Evolutionary conservation across 2,329 filamentous ascomycete genomes (phyloP).

Genomic region (Diplocarpon mali): DNA sequence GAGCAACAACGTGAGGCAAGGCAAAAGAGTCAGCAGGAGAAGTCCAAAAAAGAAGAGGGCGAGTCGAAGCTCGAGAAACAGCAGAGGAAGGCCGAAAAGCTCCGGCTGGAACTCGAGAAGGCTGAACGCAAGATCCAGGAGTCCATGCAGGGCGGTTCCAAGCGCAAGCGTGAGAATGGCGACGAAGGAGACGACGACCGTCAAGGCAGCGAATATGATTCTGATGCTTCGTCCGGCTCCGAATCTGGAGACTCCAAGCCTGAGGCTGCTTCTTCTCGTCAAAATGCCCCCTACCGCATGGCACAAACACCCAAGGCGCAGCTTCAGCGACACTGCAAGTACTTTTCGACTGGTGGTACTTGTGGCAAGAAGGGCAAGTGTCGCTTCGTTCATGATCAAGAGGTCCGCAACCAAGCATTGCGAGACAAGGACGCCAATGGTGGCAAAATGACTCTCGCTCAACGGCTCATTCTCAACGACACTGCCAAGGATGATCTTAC

Average conservation of each 20-base stretch:
- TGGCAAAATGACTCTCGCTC: slow-evolving; percentile 53
- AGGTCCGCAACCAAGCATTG: slow-evolving; percentile 50
- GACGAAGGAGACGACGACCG: slow-evolving; percentile 55
- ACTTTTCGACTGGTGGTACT: slow-evolving; percentile 56
- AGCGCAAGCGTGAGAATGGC: slow-evolving; percentile 56
- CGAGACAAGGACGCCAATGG: slow-evolving; percentile 54
- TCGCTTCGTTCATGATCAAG: slow-evolving; percentile 58
- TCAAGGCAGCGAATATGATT: slow-evolving; percentile 24
- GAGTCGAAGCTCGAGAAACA: slow-evolving; percentile 41
- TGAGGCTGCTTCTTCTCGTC: slow-evolving; percentile 43
- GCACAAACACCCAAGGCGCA: slow-evolving; percentile 45
- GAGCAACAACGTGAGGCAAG: slow-evolving; percentile 23
- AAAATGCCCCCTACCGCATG: slow-evolving; percentile 19
- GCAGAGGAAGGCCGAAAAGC: slow-evolving; percentile 46
- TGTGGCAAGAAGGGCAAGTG: slow-evolving; percentile 68
- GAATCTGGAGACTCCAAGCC: slow-evolving; percentile 48
- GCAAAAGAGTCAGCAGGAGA: slow-evolving; percentile 28
- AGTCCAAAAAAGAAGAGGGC: slow-evolving; percentile 38
- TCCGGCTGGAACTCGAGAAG: slow-evolving; percentile 54
- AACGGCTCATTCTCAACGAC: slow-evolving; percentile 55
- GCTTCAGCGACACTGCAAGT: slow-evolving; percentile 57
- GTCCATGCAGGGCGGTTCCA: slow-evolving; percentile 45
- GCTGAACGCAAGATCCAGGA: slow-evolving; percentile 42
- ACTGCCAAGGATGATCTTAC: slow-evolving; percentile 58
- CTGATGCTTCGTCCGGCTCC: slow-evolving; percentile 27